Conservation (phyloP, 176 grass and related monocot genomes). For the Ananas comosus region DNA sequence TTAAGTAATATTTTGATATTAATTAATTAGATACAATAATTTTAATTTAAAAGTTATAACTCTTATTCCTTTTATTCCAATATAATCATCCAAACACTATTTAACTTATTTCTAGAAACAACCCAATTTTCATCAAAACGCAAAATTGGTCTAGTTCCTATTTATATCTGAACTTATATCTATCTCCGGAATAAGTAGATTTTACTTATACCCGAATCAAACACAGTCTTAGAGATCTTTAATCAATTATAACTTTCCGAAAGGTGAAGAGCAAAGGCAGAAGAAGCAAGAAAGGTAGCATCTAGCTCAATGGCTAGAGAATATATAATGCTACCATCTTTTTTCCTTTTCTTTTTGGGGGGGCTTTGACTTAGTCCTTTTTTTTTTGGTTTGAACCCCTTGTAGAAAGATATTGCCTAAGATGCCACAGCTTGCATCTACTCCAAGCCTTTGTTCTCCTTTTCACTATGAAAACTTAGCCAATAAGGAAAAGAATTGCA, state of each 20-base stretch:
- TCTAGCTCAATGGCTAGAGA: constrained; percentile 11
- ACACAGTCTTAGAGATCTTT: background rate
- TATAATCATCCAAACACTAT: too few species aligned
- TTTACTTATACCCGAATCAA: too few species aligned
- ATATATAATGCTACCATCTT: constrained; percentile 4
- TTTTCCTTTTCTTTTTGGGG: background rate
- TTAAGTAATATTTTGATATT: too few species aligned
- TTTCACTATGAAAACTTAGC: background rate
- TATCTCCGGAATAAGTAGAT: too few species aligned
- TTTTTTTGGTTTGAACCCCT: background rate
- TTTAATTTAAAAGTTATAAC: too few species aligned
- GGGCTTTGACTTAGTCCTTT: background rate
- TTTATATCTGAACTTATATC: too few species aligned
- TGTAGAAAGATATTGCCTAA: background rate
- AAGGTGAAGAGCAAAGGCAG: constrained; percentile 1
- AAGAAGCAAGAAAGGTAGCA: constrained; percentile 4
- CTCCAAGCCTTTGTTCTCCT: background rate
- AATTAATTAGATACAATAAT: too few species aligned
- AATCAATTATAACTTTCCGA: background rate
- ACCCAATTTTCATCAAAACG: too few species aligned
- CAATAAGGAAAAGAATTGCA: background rate
- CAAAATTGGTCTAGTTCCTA: too few species aligned
- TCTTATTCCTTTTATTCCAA: too few species aligned
- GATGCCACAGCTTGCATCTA: background rate
- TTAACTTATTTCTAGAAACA: too few species aligned